Evolutionary conservation across 2,329 filamentous ascomycete genomes (phyloP).

Genomic region (Fusarium transvaalense): DNA sequence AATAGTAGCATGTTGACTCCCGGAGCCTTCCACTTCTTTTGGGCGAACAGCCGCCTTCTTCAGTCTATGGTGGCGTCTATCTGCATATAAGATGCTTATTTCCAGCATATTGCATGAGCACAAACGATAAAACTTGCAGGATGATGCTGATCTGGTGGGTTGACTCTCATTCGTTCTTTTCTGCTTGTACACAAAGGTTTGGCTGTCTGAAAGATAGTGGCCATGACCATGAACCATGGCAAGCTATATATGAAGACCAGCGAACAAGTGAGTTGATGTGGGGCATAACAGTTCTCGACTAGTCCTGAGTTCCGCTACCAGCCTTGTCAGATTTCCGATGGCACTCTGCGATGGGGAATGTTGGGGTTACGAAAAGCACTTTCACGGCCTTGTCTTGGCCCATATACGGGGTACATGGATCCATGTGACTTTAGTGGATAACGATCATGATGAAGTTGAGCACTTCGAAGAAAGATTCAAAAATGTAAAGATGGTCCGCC

Average conservation of each 20-base stretch:
- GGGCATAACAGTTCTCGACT: background rate
- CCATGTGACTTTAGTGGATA: too few relatives aligned
- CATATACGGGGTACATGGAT: fast-evolving
- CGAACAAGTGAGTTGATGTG: background rate
- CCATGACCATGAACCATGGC: background rate
- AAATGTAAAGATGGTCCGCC: too few relatives aligned
- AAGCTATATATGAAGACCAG: background rate
- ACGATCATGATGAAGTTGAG: background rate
- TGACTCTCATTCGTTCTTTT: background rate
- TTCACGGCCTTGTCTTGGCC: background rate
- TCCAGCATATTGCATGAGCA: background rate
- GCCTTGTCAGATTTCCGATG: background rate
- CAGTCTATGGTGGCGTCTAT: background rate
- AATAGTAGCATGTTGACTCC: background rate
- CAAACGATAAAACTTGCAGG: background rate
- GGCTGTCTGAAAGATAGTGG: background rate
- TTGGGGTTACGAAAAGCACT: background rate
- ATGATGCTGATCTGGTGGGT: background rate
- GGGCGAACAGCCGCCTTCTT: too few relatives aligned
- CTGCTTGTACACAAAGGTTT: background rate
- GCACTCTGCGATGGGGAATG: background rate
- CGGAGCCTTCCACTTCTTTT: background rate
- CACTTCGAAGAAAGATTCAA: background rate
- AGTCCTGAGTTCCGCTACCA: background rate
- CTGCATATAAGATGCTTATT: background rate